These are phyloP conservation scores for Hemileia vastatrix DNA, from an alignment of 1,284 basidiomycete genomes.

Conservation along the genomic window DNA sequence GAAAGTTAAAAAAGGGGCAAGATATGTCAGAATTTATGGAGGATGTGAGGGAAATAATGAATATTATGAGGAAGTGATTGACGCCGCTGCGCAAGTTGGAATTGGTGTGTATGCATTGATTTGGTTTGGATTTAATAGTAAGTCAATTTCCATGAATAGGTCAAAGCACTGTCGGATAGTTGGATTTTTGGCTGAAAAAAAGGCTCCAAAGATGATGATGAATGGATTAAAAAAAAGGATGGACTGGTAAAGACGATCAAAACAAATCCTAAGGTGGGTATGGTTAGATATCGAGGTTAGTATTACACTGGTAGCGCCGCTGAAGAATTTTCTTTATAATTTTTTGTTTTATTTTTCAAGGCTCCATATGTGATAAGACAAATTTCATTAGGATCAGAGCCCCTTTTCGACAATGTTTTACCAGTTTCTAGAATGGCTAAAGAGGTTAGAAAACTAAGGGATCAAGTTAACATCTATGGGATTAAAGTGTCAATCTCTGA, in stretches of 20 bases:
- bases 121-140: constrained; percentile 53
- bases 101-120: constrained; percentile 64
- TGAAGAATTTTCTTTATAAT: too few relatives aligned
- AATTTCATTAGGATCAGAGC: constrained; percentile 64
- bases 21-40: constrained; percentile 64
- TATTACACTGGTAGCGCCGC: neutral
- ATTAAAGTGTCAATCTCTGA: constrained; percentile 60
- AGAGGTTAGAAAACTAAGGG: constrained; percentile 52
- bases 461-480: constrained; percentile 50
- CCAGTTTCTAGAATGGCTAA: constrained; percentile 51
- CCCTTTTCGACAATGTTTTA: constrained; percentile 58
- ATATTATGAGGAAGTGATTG: constrained; percentile 53
- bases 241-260: constrained; percentile 53
- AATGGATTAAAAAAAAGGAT: constrained; percentile 55
- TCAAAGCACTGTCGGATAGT: too few relatives aligned
- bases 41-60: constrained; percentile 51
- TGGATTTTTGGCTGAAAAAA: neutral
- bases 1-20: constrained; percentile 53
- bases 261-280: constrained; percentile 48
- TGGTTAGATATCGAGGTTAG: too few relatives aligned
- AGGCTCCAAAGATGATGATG: constrained; percentile 37
- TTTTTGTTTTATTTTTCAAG: constrained; percentile 34
- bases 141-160: neutral
- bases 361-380: constrained; percentile 60
- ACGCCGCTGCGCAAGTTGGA: constrained; percentile 60